Percentiles rank a stretch among this genome's conserved stretches.
These are phyloP conservation scores for Physcomitrellopsis africana DNA, from an alignment of 225 moss, liverwort and hornwort genomes.

Conservation along the genomic window DNA sequence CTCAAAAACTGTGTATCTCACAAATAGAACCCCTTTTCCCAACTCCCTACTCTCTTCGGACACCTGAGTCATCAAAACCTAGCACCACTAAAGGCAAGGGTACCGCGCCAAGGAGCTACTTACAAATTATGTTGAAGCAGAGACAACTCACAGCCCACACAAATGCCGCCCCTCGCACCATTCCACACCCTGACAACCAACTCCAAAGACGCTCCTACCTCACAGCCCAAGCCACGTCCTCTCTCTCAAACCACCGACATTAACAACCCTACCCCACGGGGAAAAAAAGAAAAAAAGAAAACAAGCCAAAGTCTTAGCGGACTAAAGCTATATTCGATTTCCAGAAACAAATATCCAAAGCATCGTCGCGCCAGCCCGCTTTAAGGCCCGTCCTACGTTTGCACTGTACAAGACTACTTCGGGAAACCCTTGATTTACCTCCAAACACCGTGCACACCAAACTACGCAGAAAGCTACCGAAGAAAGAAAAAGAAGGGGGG, in stretches of 20 bases:
- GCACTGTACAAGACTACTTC: neutral
- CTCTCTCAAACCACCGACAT: neutral
- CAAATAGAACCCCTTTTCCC: neutral
- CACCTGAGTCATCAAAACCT: neutral
- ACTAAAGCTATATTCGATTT: neutral
- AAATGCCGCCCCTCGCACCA: constrained; percentile 5
- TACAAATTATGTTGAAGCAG: neutral
- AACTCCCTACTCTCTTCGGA: neutral
- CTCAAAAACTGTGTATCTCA: constrained; percentile 13
- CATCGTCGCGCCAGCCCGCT: neutral
- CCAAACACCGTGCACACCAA: neutral
- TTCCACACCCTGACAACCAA: neutral
- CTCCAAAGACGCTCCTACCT: neutral
- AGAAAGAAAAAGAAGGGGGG: too few relatives aligned
- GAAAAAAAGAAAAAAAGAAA: neutral
- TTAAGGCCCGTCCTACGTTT: neutral
- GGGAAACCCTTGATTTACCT: neutral
- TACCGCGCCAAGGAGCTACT: constrained; percentile 18
- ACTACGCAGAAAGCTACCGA: neutral
- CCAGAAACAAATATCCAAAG: neutral
- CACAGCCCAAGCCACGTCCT: neutral
- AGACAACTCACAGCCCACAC: neutral
- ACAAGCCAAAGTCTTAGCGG: too few relatives aligned
- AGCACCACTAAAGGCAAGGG: neutral
- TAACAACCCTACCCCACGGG: constrained; percentile 16